A percentile compares a stretch with the other conserved stretches of the same genome.
These are phyloP conservation scores for Melaleuca quinquenervia DNA, from an alignment of 345 rosid species.

Conservation along the genomic window DNA sequence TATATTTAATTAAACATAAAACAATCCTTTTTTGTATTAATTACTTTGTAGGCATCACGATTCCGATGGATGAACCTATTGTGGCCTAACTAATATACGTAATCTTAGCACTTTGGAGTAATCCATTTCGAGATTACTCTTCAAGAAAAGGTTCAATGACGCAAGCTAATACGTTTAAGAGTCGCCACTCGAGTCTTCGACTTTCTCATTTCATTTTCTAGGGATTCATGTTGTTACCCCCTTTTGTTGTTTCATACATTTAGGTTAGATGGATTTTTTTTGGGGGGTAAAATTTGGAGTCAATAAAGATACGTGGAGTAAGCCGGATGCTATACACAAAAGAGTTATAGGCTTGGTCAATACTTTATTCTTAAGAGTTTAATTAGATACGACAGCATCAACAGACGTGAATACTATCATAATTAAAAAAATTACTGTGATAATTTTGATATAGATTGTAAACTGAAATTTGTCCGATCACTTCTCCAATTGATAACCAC, in stretches of 20 bases:
- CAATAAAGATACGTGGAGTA: no score
- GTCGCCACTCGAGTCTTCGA: background rate
- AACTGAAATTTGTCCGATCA: background rate
- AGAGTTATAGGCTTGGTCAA: no score
- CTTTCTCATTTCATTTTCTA: no score
- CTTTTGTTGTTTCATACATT: no score
- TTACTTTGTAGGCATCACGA: background rate
- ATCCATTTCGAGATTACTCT: background rate
- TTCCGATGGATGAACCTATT: background rate
- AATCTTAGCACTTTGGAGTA: background rate
- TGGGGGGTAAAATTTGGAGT: no score
- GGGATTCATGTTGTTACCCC: no score
- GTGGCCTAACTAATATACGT: background rate
- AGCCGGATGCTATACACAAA: no score
- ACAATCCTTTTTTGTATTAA: background rate
- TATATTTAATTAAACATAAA: background rate
- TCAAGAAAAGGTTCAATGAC: background rate
- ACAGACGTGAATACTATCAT: no score
- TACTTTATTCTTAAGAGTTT: no score
- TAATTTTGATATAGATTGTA: background rate
- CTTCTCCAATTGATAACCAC: background rate
- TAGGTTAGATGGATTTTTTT: no score
- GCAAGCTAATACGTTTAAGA: background rate
- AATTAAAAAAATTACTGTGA: no score
- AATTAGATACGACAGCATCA: no score